Conservation (phyloP, 495 filamentous ascomycete species). For the Xylaria longipes region DNA sequence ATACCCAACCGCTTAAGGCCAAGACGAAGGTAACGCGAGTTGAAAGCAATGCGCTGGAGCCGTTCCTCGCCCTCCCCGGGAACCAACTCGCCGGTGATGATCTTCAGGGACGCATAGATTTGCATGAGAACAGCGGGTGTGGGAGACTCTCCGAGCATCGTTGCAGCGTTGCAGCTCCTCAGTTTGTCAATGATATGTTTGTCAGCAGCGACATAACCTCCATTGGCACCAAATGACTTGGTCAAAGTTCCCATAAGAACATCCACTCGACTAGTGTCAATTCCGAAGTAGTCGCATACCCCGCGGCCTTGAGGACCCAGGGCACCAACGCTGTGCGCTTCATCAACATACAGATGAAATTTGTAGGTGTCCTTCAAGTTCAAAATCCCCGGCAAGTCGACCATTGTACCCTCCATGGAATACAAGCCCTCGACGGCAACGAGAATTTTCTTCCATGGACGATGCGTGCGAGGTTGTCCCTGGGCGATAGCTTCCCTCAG, state of each 20-base stretch:
- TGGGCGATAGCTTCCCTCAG: constrained; percentile 93
- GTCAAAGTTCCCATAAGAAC: constrained; percentile 98
- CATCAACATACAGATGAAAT: constrained; percentile 93
- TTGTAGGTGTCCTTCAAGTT: constrained; percentile 92
- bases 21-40: constrained; percentile 95
- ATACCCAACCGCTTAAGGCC: constrained; percentile 96
- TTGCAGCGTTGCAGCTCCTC: constrained; percentile 81
- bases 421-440: constrained; percentile 97
- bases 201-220: constrained; percentile 91
- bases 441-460: constrained; percentile 98
- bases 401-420: constrained; percentile 99
- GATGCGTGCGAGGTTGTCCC: constrained; percentile 94
- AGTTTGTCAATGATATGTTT: constrained; percentile 93
- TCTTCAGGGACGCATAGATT: constrained; percentile 80
- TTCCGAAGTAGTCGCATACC: constrained; percentile 95
- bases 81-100: constrained; percentile 85
- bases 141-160: constrained; percentile 86
- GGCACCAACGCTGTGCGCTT: constrained; percentile 96
- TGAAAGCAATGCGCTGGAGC: constrained; percentile 95
- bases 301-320: constrained; percentile 86
- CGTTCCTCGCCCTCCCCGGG: constrained; percentile 96
- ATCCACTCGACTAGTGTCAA: constrained; percentile 87
- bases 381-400: constrained; percentile 86
- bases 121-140: constrained; percentile 86
- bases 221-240: constrained; percentile 98